Conservation (phyloP, 129 eudicot species). For the Mikania micrantha region DNA sequence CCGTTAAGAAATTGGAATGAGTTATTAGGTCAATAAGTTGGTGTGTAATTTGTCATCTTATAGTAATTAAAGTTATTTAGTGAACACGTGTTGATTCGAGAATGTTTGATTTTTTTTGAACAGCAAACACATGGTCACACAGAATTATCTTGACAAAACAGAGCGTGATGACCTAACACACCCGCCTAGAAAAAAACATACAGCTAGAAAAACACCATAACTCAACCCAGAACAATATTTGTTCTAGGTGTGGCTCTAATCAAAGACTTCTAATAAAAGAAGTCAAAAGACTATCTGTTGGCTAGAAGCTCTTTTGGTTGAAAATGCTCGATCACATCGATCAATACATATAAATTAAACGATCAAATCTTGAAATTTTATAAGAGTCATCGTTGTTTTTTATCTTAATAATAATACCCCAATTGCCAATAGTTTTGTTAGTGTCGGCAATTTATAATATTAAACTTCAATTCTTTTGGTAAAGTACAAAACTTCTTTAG, state of each 20-base stretch:
- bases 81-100: slow-evolving; percentile 11
- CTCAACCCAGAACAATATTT: too few species aligned
- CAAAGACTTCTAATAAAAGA: too few species aligned
- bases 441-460: slow-evolving; percentile 3
- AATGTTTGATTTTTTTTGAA: slow-evolving; percentile 5
- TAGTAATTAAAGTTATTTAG: background rate
- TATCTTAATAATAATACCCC: slow-evolving; percentile 1
- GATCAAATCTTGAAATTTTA: background rate
- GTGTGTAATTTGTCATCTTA: slow-evolving; percentile 18
- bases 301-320: too few species aligned
- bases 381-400: background rate
- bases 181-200: too few species aligned
- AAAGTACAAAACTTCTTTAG: background rate
- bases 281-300: too few species aligned
- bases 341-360: background rate
- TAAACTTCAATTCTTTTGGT: background rate
- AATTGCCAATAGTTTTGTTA: slow-evolving; percentile 1
- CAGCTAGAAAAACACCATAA: too few species aligned
- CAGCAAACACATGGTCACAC: too few species aligned
- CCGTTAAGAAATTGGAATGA: slow-evolving; percentile 18
- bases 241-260: too few species aligned
- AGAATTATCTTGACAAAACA: too few species aligned
- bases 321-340: too few species aligned
- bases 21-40: slow-evolving; percentile 18
- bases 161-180: too few species aligned